Evolutionary conservation across 164 flowering plant species (phyloP).

Genomic region (Amborella trichopoda): DNA sequence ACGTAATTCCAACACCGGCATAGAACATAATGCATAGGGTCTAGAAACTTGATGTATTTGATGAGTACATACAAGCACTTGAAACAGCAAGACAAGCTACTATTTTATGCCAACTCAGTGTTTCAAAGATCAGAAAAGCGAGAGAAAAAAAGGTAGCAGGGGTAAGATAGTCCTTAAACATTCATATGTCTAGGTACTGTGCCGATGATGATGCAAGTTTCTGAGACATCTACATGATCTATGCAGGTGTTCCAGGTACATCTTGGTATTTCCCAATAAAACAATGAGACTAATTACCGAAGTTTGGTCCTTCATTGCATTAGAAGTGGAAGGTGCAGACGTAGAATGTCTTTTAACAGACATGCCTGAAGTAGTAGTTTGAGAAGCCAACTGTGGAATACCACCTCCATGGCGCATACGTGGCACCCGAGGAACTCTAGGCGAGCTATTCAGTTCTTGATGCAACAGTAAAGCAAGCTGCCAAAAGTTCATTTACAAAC

Average conservation of each 20-base stretch:
- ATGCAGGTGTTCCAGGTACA: too few species aligned
- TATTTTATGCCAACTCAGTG: not conserved
- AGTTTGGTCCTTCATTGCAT: conserved; percentile 51
- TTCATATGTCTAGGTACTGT: too few species aligned
- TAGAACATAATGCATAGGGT: too few species aligned
- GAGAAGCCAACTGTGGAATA: conserved; percentile 59
- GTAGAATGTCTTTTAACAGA: conserved; percentile 54
- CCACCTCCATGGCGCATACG: conserved; percentile 73
- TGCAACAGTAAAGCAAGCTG: conserved; percentile 93
- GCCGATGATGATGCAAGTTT: too few species aligned
- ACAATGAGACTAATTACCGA: conserved; percentile 51
- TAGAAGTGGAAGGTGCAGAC: conserved; percentile 6
- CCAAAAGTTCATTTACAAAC: too few species aligned
- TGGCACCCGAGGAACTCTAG: conserved; percentile 94
- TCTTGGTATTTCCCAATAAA: too few species aligned
- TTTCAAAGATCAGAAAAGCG: too few species aligned
- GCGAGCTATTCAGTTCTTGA: conserved; percentile 96
- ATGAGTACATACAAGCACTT: too few species aligned
- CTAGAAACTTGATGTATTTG: too few species aligned
- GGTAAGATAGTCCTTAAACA: too few species aligned
- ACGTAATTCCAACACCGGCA: too few species aligned
- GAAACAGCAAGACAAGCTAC: not conserved
- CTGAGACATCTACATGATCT: too few species aligned
- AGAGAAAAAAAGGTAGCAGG: not conserved
- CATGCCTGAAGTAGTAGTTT: conserved; percentile 40